Evolutionary conservation across 192 early-diverging fungal species (phyloP).

Genomic region (Funneliformis mosseae): DNA sequence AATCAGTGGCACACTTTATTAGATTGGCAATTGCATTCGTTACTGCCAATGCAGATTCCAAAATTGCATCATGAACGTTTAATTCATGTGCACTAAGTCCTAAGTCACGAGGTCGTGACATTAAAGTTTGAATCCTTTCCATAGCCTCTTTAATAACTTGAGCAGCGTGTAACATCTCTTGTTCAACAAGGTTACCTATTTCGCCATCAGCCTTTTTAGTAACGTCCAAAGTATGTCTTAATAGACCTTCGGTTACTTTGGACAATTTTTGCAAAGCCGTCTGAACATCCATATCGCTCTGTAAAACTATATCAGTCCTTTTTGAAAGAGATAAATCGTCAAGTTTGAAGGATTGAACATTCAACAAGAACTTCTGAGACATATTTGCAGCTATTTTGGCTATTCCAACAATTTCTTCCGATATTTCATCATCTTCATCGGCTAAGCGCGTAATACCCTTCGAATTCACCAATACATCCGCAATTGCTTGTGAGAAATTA

Average conservation of each 20-base stretch:
- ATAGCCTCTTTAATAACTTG: conserved; percentile 91
- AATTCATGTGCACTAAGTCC: conserved; percentile 72
- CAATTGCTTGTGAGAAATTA: conserved; percentile 77
- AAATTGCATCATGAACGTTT: conserved; percentile 88
- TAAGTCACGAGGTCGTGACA: conserved; percentile 75
- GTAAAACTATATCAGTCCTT: conserved; percentile 74
- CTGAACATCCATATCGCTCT: conserved; percentile 77
- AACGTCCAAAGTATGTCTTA: conserved; percentile 58
- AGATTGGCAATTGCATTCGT: conserved; percentile 93
- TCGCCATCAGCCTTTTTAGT: conserved; percentile 66
- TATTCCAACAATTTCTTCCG: conserved; percentile 74
- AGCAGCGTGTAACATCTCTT: conserved; percentile 91
- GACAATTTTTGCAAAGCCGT: conserved; percentile 72
- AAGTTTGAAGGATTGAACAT: conserved; percentile 78
- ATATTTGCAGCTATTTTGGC: conserved; percentile 68
- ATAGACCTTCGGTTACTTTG: conserved; percentile 75
- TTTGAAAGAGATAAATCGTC: conserved; percentile 62
- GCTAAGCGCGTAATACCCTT: conserved; percentile 89
- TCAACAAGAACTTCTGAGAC: conserved; percentile 81
- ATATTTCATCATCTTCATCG: conserved; percentile 72
- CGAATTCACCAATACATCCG: conserved; percentile 81
- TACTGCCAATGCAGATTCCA: conserved; percentile 89
- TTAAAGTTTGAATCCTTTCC: conserved; percentile 74
- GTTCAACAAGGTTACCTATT: conserved; percentile 88
- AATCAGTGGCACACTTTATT: conserved; percentile 91